phyloP scores from a whole-genome alignment of 768 basidiomycete genomes.

The Lactarius akahatsu region DNA sequence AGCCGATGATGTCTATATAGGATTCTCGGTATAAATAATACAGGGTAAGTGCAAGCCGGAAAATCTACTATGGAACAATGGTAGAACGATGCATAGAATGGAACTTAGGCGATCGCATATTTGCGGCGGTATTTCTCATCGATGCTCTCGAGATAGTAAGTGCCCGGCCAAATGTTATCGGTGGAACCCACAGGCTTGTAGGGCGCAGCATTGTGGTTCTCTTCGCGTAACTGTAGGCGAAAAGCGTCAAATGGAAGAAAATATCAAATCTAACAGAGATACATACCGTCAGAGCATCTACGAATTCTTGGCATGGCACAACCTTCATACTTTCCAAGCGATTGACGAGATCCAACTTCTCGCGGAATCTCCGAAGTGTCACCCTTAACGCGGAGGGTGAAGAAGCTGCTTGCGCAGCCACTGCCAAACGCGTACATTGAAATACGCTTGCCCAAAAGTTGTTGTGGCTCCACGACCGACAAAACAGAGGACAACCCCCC shows the following conservation, averaged over 20 bases:
- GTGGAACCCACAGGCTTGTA: conserved; percentile 85
- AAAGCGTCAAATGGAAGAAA: not conserved
- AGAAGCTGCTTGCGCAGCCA: conserved; percentile 95
- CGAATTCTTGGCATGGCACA: conserved; percentile 88
- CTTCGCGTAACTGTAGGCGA: conserved; percentile 71
- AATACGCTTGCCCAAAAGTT: conserved; percentile 79
- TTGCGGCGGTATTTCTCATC: conserved; percentile 91
- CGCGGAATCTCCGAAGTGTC: conserved; percentile 81
- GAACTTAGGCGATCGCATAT: conserved; percentile 45
- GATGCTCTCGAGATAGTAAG: conserved; percentile 89
- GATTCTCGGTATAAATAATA: conserved; percentile 17
- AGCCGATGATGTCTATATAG: conserved; percentile 18
- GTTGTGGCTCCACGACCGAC: conserved; percentile 64
- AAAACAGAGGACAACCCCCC: conserved; percentile 90
- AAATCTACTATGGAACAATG: conserved; percentile 3
- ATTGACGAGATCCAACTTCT: conserved; percentile 77
- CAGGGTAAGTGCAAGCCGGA: conserved; percentile 9
- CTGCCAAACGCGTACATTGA: conserved; percentile 96
- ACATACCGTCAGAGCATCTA: conserved; percentile 69
- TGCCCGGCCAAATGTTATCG: conserved; percentile 92
- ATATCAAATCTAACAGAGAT: not conserved
- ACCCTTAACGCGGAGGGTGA: conserved; percentile 81
- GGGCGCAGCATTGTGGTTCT: conserved; percentile 88
- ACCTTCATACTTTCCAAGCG: conserved; percentile 86
- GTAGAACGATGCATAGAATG: not conserved